These are phyloP conservation scores for Phytophthora citricola DNA, from an alignment of 352 stramenopile species.

Conservation along the genomic window DNA sequence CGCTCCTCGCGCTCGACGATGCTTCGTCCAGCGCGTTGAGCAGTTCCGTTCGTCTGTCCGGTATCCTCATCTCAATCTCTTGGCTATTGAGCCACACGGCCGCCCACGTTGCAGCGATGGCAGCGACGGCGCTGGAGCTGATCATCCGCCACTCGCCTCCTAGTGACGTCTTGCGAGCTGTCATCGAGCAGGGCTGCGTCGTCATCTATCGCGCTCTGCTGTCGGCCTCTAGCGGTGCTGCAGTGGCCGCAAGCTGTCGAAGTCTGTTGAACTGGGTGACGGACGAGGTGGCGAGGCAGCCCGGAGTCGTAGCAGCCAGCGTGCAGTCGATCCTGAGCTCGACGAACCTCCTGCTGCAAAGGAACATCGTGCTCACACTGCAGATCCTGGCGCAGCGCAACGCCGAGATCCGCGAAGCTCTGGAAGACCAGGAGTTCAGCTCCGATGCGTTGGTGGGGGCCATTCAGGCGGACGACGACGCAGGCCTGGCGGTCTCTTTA, in stretches of 20 bases:
- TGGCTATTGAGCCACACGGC: conserved; percentile 45
- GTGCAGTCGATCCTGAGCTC: conserved; percentile 39
- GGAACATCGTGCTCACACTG: conserved; percentile 52
- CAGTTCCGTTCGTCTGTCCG: conserved; percentile 43
- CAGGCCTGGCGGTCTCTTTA: conserved; percentile 31
- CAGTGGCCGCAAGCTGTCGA: conserved; percentile 24
- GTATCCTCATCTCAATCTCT: conserved; percentile 46
- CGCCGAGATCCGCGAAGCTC: conserved; percentile 20
- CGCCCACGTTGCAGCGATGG: conserved; percentile 24
- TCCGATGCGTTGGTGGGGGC: conserved; percentile 29
- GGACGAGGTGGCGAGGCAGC: conserved; percentile 32
- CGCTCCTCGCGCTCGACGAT: conserved; percentile 25
- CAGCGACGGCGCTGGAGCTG: conserved; percentile 21
- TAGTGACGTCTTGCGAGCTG: conserved; percentile 40
- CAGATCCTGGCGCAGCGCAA: conserved; percentile 46
- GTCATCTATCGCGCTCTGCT: conserved; percentile 37
- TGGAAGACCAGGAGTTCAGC: conserved; percentile 29
- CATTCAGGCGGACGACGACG: conserved; percentile 27
- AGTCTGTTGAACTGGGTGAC: conserved; percentile 41
- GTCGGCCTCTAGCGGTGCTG: conserved; percentile 13
- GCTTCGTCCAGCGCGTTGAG: conserved; percentile 19
- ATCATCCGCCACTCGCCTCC: conserved; percentile 33
- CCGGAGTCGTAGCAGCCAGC: conserved; percentile 33
- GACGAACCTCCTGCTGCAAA: conserved; percentile 48
- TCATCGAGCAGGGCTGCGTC: conserved; percentile 61